Evolutionary conservation across 2,329 filamentous ascomycete species (phyloP).

Genomic region (Sordariomycetes sp.): DNA sequence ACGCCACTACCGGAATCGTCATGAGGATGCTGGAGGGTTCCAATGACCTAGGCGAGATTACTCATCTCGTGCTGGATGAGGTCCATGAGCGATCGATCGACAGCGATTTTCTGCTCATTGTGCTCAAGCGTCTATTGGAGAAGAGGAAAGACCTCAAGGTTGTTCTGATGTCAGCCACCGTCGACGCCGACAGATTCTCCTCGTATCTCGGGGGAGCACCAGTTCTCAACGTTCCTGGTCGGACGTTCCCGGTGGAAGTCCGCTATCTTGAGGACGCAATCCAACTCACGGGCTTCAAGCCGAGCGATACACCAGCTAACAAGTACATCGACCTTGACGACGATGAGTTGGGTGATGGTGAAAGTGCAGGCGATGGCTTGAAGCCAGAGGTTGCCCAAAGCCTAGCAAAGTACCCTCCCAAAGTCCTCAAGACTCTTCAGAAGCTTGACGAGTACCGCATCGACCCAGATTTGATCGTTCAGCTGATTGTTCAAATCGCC

Average conservation of each 20-base stretch:
- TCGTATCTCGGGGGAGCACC: constrained; percentile 79
- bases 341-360: constrained; percentile 40
- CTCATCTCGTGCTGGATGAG: constrained; percentile 92
- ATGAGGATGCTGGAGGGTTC: constrained; percentile 93
- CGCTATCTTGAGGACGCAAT: constrained; percentile 89
- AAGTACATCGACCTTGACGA: constrained; percentile 56
- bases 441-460: constrained; percentile 87
- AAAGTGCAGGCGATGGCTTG: constrained; percentile 43
- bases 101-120: constrained; percentile 90
- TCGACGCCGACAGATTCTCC: constrained; percentile 87
- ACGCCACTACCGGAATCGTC: constrained; percentile 87
- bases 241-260: constrained; percentile 86
- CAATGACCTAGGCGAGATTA: constrained; percentile 78
- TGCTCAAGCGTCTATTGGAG: constrained; percentile 73
- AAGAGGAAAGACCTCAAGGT: constrained; percentile 80
- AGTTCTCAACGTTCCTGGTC: constrained; percentile 80
- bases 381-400: constrained; percentile 51
- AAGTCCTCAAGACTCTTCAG: constrained; percentile 65
- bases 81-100: constrained; percentile 96
- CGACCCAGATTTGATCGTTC: constrained; percentile 77
- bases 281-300: constrained; percentile 70
- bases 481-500: constrained; percentile 69
- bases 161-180: constrained; percentile 93
- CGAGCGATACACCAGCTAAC: constrained; percentile 29
- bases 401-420: constrained; percentile 63